Evolutionary conservation across 768 basidiomycete genomes (phyloP).

Genomic region (Rhodotorula babjevae): DNA sequence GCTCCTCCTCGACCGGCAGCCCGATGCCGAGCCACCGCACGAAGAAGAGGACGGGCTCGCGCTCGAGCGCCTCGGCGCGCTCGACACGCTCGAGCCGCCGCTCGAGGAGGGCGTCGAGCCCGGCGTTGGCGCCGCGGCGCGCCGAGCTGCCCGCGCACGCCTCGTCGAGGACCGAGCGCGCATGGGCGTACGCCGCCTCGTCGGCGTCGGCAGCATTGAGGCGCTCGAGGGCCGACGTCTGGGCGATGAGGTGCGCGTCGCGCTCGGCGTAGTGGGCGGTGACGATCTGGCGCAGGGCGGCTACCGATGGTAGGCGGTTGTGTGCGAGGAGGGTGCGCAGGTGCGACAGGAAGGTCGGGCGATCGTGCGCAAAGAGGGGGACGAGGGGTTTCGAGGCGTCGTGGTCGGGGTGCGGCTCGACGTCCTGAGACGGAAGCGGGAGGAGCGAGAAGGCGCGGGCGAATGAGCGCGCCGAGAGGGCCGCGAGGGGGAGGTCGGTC

Average conservation of each 20-base stretch:
- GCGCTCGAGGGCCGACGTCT: too few species aligned
- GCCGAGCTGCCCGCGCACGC: background rate
- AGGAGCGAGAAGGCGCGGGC: background rate
- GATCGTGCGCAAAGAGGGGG: background rate
- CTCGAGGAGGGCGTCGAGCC: slow-evolving; percentile 13
- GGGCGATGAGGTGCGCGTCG: background rate
- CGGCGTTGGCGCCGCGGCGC: background rate
- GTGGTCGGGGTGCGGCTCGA: background rate
- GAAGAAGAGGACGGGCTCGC: slow-evolving; percentile 2
- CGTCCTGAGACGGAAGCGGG: too few species aligned
- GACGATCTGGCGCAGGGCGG: background rate
- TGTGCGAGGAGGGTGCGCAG: background rate
- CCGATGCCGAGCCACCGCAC: slow-evolving; percentile 12
- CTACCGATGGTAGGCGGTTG: background rate
- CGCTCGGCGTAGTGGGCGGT: slow-evolving; percentile 2
- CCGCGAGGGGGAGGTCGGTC: background rate
- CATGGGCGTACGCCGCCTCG: slow-evolving; percentile 19
- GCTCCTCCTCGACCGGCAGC: background rate
- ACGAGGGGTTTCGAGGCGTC: background rate
- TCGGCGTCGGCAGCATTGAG: background rate
- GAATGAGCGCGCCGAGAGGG: background rate
- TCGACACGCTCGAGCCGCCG: slow-evolving; percentile 20
- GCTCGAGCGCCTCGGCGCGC: slow-evolving; percentile 12
- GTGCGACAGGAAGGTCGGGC: background rate
- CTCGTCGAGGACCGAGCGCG: slow-evolving; percentile 15